Evolutionary conservation across 2,329 filamentous ascomycete genomes (phyloP).

Genomic region (Ascochyta koolunga): DNA sequence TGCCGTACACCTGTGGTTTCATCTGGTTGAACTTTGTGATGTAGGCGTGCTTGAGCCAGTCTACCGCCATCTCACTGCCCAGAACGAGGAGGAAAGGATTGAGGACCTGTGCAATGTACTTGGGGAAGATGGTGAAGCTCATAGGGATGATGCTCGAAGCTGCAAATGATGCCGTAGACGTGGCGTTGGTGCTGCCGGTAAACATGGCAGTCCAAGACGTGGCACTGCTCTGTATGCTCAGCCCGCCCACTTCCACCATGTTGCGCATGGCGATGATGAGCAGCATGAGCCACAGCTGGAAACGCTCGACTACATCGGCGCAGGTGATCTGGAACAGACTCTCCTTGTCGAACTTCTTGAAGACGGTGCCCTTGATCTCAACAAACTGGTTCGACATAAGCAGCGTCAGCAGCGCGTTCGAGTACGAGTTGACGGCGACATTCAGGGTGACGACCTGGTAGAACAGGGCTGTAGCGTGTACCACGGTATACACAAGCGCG

Average conservation of each 20-base stretch:
- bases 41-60: conserved; percentile 96
- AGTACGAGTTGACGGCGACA: conserved; percentile 98
- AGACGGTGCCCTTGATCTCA: conserved; percentile 97
- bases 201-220: conserved; percentile 41
- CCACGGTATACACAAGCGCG: conserved; percentile 83
- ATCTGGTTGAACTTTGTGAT: conserved; percentile 99
- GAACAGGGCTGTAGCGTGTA: conserved; percentile 87
- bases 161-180: conserved; percentile 56
- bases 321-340: conserved; percentile 96
- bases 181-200: conserved; percentile 53
- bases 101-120: conserved; percentile 85
- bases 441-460: conserved; percentile 98
- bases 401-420: conserved; percentile 89
- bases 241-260: conserved; percentile 89
- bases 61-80: conserved; percentile 94
- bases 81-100: conserved; percentile 93
- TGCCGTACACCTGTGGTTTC: conserved; percentile 84
- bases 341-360: conserved; percentile 98
- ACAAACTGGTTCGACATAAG: conserved; percentile 98
- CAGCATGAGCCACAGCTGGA: conserved; percentile 97
- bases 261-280: conserved; percentile 96
- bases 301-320: conserved; percentile 94
- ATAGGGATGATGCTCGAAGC: conserved; percentile 80
- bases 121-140: conserved; percentile 88
- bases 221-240: conserved; percentile 60